Percentiles rank a stretch among this genome's conserved stretches.
Conservation (phyloP, 2,329 filamentous ascomycete species). For the Aspergillus pseudotamarii region DNA sequence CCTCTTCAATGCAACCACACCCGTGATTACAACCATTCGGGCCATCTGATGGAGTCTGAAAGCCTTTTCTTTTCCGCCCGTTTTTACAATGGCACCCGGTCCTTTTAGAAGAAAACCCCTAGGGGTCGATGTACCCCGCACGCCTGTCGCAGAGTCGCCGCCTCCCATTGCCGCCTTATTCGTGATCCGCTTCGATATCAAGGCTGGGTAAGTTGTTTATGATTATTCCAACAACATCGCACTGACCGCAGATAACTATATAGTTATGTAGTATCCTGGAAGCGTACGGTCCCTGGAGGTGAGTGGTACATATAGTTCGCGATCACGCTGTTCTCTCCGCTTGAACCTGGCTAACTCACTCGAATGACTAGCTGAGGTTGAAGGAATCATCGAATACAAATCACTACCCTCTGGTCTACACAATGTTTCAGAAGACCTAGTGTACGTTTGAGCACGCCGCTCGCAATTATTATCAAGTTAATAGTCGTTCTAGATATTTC, state of each 20-base stretch:
- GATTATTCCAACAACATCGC: neutral
- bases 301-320: slow-evolving; percentile 35
- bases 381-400: slow-evolving; percentile 93
- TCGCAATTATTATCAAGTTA: slow-evolving; percentile 13
- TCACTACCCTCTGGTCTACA: slow-evolving; percentile 92
- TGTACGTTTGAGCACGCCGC: slow-evolving; percentile 44
- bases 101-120: slow-evolving; percentile 33
- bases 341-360: slow-evolving; percentile 22
- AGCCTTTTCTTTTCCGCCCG: slow-evolving; percentile 11
- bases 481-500: slow-evolving; percentile 72
- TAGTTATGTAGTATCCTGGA: slow-evolving; percentile 85
- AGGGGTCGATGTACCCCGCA: slow-evolving; percentile 38
- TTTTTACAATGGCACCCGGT: slow-evolving; percentile 32
- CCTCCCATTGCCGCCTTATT: slow-evolving; percentile 74
- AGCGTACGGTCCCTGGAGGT: slow-evolving; percentile 69
- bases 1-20: slow-evolving; percentile 16
- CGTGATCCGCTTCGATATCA: slow-evolving; percentile 89
- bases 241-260: slow-evolving; percentile 1
- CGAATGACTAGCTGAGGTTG: slow-evolving; percentile 58
- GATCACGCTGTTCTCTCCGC: slow-evolving; percentile 1
- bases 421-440: slow-evolving; percentile 80
- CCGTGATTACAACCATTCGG: slow-evolving; percentile 9
- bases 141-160: slow-evolving; percentile 38
- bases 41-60: slow-evolving; percentile 27
- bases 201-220: slow-evolving; percentile 69